Conservation (phyloP, 2,329 filamentous ascomycete species). For the Polychaeton citri region DNA sequence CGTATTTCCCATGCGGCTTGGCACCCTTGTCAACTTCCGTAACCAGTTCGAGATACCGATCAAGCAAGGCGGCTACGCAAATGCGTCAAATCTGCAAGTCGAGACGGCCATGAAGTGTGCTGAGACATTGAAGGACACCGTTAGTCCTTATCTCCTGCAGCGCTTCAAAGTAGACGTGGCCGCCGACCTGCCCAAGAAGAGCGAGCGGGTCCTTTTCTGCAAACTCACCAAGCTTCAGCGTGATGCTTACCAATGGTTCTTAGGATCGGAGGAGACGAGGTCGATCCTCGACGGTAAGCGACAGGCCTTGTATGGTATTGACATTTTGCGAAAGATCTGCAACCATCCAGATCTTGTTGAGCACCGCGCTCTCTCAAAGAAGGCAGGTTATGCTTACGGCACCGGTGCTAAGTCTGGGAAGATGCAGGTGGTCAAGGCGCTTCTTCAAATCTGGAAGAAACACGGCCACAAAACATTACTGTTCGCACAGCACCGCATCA, state of each 20-base stretch:
- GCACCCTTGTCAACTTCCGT: slow-evolving; percentile 80
- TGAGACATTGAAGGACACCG: slow-evolving; percentile 83
- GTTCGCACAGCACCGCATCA: slow-evolving; percentile 86
- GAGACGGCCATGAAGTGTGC: slow-evolving; percentile 91
- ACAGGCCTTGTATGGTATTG: slow-evolving; percentile 78
- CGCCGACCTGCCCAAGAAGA: slow-evolving; percentile 86
- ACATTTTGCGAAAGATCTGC: slow-evolving; percentile 88
- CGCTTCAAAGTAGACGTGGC: slow-evolving; percentile 90
- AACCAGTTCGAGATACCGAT: slow-evolving; percentile 91
- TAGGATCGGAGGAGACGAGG: slow-evolving; percentile 73
- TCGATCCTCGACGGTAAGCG: slow-evolving; percentile 62
- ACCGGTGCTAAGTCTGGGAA: slow-evolving; percentile 72
- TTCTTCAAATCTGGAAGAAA: slow-evolving; percentile 78
- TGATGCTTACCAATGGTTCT: slow-evolving; percentile 66
- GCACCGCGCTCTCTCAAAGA: slow-evolving; percentile 44
- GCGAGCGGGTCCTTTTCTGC: slow-evolving; percentile 90
- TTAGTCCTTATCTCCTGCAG: slow-evolving; percentile 85
- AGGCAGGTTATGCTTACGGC: slow-evolving; percentile 63
- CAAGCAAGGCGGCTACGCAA: slow-evolving; percentile 82
- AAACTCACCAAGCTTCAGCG: slow-evolving; percentile 73
- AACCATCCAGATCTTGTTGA: slow-evolving; percentile 88
- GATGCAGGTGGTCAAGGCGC: slow-evolving; percentile 82
- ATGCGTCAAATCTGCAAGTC: slow-evolving; percentile 85
- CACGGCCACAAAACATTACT: slow-evolving; percentile 89
- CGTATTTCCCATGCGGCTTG: slow-evolving; percentile 88